These are phyloP conservation scores for Auricularia heimuer DNA, from an alignment of 768 basidiomycete genomes.

Conservation along the genomic window DNA sequence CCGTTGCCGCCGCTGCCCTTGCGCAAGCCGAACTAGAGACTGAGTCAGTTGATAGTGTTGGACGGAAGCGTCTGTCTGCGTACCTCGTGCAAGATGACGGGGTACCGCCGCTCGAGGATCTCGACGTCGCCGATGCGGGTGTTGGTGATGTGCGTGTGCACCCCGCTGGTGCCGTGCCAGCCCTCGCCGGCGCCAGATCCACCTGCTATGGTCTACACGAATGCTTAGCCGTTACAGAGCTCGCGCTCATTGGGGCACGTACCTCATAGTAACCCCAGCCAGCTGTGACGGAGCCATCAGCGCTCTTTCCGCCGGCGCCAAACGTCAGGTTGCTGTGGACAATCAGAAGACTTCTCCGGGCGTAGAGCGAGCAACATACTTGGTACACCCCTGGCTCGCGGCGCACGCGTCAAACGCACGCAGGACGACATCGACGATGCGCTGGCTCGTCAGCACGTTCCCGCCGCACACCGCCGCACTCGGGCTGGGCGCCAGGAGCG, in stretches of 20 bases:
- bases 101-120: slow-evolving; percentile 87
- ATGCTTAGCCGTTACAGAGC: neutral
- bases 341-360: neutral
- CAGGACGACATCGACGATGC: slow-evolving; percentile 90
- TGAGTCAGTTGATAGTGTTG: neutral
- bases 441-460: slow-evolving; percentile 82
- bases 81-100: slow-evolving; percentile 60
- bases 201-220: slow-evolving; percentile 74
- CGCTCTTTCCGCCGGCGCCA: slow-evolving; percentile 79
- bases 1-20: slow-evolving; percentile 61
- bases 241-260: slow-evolving; percentile 6
- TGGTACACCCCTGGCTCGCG: slow-evolving; percentile 89
- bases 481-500: slow-evolving; percentile 68
- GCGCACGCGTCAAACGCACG: slow-evolving; percentile 88
- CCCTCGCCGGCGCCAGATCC: slow-evolving; percentile 83
- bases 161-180: slow-evolving; percentile 90
- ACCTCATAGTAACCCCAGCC: slow-evolving; percentile 92
- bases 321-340: slow-evolving; percentile 71
- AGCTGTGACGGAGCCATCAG: slow-evolving; percentile 58
- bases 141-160: slow-evolving; percentile 91
- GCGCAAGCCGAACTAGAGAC: slow-evolving; percentile 58
- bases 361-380: slow-evolving; percentile 37
- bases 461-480: slow-evolving; percentile 91
- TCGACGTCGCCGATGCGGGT: slow-evolving; percentile 91
- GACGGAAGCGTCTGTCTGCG: neutral